Percentiles rank a stretch among this genome's conserved stretches.
Evolutionary conservation across 2,329 filamentous ascomycete genomes (phyloP).

Genomic region (Claviceps paspali): DNA sequence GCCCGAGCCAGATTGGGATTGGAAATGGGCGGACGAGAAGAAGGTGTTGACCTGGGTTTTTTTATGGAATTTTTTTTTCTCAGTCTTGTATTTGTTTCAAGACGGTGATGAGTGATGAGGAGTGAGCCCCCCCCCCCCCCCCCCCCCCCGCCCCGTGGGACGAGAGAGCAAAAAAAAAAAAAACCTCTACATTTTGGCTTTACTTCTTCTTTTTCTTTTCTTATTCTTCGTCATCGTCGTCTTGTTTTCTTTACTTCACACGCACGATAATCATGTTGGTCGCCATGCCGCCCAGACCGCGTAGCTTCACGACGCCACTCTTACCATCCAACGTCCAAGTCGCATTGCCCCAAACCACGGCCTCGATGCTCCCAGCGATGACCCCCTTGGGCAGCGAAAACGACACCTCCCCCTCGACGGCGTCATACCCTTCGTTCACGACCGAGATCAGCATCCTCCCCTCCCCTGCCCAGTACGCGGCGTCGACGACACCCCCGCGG

Average conservation of each 20-base stretch:
- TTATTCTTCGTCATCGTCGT: not conserved
- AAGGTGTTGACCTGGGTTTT: conserved; percentile 36
- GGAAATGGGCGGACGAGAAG: conserved; percentile 37
- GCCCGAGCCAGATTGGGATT: conserved; percentile 30
- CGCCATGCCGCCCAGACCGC: conserved; percentile 9
- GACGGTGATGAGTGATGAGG: no score
- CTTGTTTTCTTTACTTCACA: not conserved
- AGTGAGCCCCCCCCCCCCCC: no score
- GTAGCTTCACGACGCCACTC: conserved; percentile 3
- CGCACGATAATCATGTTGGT: conserved; percentile 11
- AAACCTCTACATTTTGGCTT: not conserved
- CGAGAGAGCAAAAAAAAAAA: no score
- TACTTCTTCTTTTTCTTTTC: not conserved
- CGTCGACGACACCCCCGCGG: conserved; percentile 10
- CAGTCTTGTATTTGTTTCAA: no score
- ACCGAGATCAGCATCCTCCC: conserved; percentile 9
- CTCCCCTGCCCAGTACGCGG: conserved; percentile 10
- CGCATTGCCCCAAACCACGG: conserved; percentile 9
- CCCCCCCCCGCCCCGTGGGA: no score
- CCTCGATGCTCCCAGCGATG: conserved; percentile 3
- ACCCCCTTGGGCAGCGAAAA: conserved; percentile 8
- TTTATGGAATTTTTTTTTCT: no score
- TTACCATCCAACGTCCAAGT: no score
- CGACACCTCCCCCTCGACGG: conserved; percentile 5
- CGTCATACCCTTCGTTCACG: conserved; percentile 11